Evolutionary conservation across 257 asterid genomes (phyloP), one percentile per base, ranked within the genome.

Genomic region (Ocimum tenuiflorum): DNA sequence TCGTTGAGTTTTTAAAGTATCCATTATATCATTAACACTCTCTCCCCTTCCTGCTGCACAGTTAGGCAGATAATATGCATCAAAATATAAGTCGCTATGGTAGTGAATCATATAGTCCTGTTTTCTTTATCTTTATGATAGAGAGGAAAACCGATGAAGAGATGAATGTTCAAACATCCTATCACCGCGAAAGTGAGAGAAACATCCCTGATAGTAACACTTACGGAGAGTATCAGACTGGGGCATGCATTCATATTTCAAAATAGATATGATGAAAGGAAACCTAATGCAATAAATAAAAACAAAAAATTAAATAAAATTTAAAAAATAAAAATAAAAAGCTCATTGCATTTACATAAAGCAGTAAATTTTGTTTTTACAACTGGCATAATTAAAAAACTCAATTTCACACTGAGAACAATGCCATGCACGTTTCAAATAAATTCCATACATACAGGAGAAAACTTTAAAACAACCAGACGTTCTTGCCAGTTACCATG

Each of bases 101-200:
- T 50, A 65, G 4, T 1, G 18, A 29, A 3, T 68, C 8, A 50
- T 8, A 33, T 50, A 22, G 3, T 57, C 50, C 49, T 42, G 7
- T 46, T 61, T 9, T 23, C 7, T 3, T 20, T 29, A 15, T 33
- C 42, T 33, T 55, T 23, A 9, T 12, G 17, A 38, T 24, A 33
- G 59, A 65, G 58, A 57, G 58, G 0, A 20, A 72, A 38, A 31
- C 18, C 12, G 43, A 52, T 53, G 35, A 59, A 60, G 54, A 35
- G 4, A 14, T 70, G 36, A 61, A 70, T 58, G 39, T 60, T 54
- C 70, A 31, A 48, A 31, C 63, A 51, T n/a, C 60, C 51, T 45
- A 29, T 27, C 61, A 46, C 55, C 47, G 65, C 54, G 55, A 39
- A 58, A 54, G 48, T 52, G 41, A 43, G 42, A 23, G 36, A 7